A percentile compares a stretch with the other conserved stretches of the same genome.
Evolutionary conservation across 164 flowering plant species (phyloP).

Genomic region (Aristolochia californica): DNA sequence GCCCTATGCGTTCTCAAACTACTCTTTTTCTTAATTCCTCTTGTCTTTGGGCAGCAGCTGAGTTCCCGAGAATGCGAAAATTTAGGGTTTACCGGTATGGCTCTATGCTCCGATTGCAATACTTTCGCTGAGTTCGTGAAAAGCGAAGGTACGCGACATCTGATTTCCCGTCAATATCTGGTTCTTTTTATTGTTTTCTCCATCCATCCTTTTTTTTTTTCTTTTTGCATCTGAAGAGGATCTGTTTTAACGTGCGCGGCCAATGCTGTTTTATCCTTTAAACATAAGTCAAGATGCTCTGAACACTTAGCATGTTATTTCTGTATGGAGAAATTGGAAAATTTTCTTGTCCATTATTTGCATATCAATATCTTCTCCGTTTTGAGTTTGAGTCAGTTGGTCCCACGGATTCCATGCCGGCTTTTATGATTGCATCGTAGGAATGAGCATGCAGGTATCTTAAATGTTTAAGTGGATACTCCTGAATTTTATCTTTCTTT

Average conservation of each 20-base stretch:
- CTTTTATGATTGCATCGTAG: no score
- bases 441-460: no score
- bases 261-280: no score
- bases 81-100: conserved; percentile 83
- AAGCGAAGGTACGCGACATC: conserved; percentile 39
- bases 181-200: background rate
- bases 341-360: background rate
- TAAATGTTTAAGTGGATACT: no score
- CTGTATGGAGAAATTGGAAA: background rate
- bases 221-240: background rate
- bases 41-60: conserved; percentile 20
- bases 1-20: background rate
- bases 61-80: conserved; percentile 67
- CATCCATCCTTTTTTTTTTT: background rate
- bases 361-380: background rate
- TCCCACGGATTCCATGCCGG: no score
- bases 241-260: no score
- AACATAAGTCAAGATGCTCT: background rate
- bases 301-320: background rate
- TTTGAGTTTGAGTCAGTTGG: background rate
- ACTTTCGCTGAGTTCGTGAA: conserved; percentile 75
- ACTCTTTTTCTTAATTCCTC: background rate
- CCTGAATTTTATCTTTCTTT: background rate
- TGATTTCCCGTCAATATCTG: background rate
- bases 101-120: conserved; percentile 88